A percentile compares a stretch with the other conserved stretches of the same genome.
These are phyloP conservation scores for Elsinoe ampelina DNA, from an alignment of 2,329 filamentous ascomycete species.

Conservation along the genomic window DNA sequence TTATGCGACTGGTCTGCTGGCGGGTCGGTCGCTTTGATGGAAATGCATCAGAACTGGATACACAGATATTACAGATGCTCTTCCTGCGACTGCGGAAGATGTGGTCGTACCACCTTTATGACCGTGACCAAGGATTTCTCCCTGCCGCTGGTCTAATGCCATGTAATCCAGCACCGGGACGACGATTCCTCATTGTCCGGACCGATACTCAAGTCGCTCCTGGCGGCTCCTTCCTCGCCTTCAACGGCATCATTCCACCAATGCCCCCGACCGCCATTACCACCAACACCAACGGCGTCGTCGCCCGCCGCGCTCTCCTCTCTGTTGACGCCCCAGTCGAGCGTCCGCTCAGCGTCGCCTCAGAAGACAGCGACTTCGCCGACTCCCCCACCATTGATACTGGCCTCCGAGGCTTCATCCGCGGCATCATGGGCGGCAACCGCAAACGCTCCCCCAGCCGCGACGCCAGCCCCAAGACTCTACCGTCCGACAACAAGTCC, in stretches of 20 bases:
- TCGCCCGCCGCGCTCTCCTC: neutral
- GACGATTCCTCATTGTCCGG: slow-evolving; percentile 79
- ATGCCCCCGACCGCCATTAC: slow-evolving; percentile 25
- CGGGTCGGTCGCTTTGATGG: slow-evolving; percentile 70
- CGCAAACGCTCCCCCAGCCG: slow-evolving; percentile 22
- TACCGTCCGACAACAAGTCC: slow-evolving; percentile 15
- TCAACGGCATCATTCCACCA: slow-evolving; percentile 49
- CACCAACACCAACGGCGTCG: slow-evolving; percentile 4
- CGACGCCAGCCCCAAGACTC: slow-evolving; percentile 13
- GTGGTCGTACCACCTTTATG: slow-evolving; percentile 72
- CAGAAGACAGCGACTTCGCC: slow-evolving; percentile 4
- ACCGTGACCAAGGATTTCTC: slow-evolving; percentile 57
- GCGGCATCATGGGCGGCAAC: slow-evolving; percentile 26
- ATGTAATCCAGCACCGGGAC: slow-evolving; percentile 75
- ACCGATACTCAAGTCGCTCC: slow-evolving; percentile 57
- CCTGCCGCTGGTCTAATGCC: slow-evolving; percentile 47
- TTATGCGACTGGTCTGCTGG: slow-evolving; percentile 85
- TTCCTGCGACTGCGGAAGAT: slow-evolving; percentile 58
- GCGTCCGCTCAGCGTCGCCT: slow-evolving; percentile 3
- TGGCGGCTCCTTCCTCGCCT: slow-evolving; percentile 49
- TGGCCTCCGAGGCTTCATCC: slow-evolving; percentile 27
- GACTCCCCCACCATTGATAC: slow-evolving; percentile 17
- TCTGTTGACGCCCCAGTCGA: neutral
- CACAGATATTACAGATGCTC: slow-evolving; percentile 57
- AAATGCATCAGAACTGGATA: slow-evolving; percentile 39